Evolutionary conservation across 2,329 filamentous ascomycete species (phyloP).

Genomic region (Cytospora paraplurivora): DNA sequence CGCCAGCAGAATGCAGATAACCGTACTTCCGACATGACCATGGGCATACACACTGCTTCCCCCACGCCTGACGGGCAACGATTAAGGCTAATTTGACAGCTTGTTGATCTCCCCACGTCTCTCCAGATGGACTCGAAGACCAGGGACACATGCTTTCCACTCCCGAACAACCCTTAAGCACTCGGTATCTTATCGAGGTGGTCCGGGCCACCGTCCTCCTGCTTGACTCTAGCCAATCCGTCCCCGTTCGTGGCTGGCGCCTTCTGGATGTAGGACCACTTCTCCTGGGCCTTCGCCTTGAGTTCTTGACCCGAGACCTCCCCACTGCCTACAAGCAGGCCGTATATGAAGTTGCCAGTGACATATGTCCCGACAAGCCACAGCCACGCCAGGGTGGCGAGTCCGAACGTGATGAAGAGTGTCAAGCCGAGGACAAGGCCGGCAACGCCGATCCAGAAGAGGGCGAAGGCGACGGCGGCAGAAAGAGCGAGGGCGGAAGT

Average conservation of each 20-base stretch:
- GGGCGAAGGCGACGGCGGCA: conserved; percentile 64
- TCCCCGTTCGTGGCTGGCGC: background rate
- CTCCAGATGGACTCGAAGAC: background rate
- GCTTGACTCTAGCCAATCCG: background rate
- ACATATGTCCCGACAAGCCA: conserved; percentile 66
- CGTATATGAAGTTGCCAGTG: conserved; percentile 50
- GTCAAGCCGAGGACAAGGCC: conserved; percentile 69
- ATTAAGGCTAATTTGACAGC: background rate
- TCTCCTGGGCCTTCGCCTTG: conserved; percentile 17
- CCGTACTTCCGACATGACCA: background rate
- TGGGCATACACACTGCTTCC: background rate
- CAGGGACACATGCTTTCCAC: background rate
- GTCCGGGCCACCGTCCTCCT: background rate
- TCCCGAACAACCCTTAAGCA: background rate
- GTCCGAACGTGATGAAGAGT: conserved; percentile 64
- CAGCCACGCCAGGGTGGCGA: conserved; percentile 66
- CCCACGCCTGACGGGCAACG: background rate
- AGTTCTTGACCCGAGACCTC: conserved; percentile 33
- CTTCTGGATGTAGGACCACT: conserved; percentile 20
- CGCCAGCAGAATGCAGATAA: no score
- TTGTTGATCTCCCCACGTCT: background rate
- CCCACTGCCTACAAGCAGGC: conserved; percentile 25
- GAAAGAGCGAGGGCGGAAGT: conserved; percentile 64
- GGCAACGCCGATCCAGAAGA: conserved; percentile 69
- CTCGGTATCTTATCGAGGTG: background rate